Conservation (phyloP, 768 basidiomycete genomes). For the Tephrocybe sp. region DNA sequence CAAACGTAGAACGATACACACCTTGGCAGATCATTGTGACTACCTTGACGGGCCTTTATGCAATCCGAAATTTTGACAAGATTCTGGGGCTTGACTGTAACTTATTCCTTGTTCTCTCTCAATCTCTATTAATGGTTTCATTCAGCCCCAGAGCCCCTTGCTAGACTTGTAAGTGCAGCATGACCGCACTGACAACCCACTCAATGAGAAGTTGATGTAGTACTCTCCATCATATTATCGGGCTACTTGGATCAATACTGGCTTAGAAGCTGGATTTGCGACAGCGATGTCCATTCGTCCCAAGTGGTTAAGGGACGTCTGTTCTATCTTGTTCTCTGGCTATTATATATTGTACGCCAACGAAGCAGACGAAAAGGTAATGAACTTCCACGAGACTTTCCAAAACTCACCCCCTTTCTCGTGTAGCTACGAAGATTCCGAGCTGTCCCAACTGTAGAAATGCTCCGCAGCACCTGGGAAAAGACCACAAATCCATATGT, state of each 20-base stretch:
- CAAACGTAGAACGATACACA: slow-evolving; percentile 66
- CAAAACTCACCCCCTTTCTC: neutral
- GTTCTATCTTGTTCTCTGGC: slow-evolving; percentile 77
- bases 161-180: slow-evolving; percentile 65
- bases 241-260: slow-evolving; percentile 92
- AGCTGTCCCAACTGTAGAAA: slow-evolving; percentile 93
- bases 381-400: slow-evolving; percentile 50
- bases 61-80: slow-evolving; percentile 80
- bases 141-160: slow-evolving; percentile 89
- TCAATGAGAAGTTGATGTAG: slow-evolving; percentile 34
- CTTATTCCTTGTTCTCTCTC: slow-evolving; percentile 22
- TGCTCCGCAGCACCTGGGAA: slow-evolving; percentile 95
- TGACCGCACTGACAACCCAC: neutral
- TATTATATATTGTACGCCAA: slow-evolving; percentile 89
- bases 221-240: slow-evolving; percentile 93
- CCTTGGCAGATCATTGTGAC: slow-evolving; percentile 95
- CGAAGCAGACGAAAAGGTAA: slow-evolving; percentile 94
- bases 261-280: slow-evolving; percentile 96
- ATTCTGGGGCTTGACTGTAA: slow-evolving; percentile 78
- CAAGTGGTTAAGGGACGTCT: slow-evolving; percentile 87
- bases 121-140: neutral
- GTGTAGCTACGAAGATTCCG: slow-evolving; percentile 83
- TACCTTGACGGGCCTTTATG: slow-evolving; percentile 83
- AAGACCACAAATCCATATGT: slow-evolving; percentile 95
- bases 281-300: slow-evolving; percentile 92